Base-by-base conservation (phyloP, 192 early-diverging fungal species). In the Powellomyces hirtus region DNA sequence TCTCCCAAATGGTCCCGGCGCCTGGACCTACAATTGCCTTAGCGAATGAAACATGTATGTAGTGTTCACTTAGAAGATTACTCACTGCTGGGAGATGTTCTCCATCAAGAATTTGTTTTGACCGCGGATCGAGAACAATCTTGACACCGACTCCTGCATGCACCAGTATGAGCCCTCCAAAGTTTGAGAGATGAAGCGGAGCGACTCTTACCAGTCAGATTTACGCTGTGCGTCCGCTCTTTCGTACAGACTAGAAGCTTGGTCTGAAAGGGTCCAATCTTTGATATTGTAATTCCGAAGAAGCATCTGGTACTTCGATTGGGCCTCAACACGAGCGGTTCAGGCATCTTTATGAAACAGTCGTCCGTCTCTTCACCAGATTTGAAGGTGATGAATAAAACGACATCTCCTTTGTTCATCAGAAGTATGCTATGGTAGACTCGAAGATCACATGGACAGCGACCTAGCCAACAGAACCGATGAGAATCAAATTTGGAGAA, bases 331-430 rank as follows among this genome's bases (percentile, higher is more conserved):
- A 62, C 38, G 8, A 81, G 36, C 7, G 79, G 65, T 1, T 77
- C 75, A 0, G 84, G 81, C 20, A 80, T 38, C 20, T 60, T 63
- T 0, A 86, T 45, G 4, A 45, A 31, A 59, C 79, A 78, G 18
- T 38, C 63, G 18, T 68, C 37, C 5, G 55, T 40, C 29, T 56
- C 53, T 14, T 68, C 44, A 2, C 57, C 51, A 1, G 27, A 16
- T 7, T 35, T 61, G 73, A 84, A 84, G 34, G 74, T 70, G 36
- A 78, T 56, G 29, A 76, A 53, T 36, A 81, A 53, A 6, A 75
- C 76, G 1, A 86, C 84, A 38, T 86, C 84, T 16, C 84, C 84
- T 20, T 62, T 63, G 68, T 86, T 86, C 20, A 60, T 55, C 1
- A 86, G 59, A 37, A 65, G 57, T 20, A 86, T 62, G 3, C 60